Evolutionary conservation across 441 rosid species (phyloP), one percentile per base, ranked within the genome.

Genomic region (Syzygium malaccense): DNA sequence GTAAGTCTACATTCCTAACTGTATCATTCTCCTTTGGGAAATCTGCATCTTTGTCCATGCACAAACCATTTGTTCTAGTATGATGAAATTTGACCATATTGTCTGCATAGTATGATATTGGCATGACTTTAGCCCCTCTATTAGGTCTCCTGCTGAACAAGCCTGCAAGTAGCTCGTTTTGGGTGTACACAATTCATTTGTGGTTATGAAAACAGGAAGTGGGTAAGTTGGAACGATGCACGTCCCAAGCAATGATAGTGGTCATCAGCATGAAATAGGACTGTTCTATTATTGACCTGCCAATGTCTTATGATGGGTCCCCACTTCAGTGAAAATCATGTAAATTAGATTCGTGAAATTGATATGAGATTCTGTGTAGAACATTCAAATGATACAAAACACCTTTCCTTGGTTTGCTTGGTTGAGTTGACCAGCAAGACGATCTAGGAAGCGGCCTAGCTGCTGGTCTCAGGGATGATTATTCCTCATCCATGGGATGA

Each of bases 1-100:
- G 98, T 96, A 88, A 93, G 99, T 90, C n/a, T 78, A 45, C 23
- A 23, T 53, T 89, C 87, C 71, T 17, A 88, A 68, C 41, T 56
- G 48, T 85, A 33, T 84, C 49, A 11, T 87, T 88, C 55, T 58
- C 45, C 32, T 15, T n/a, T 48, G 49, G 28, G 28, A 28, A 32
- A 57, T 10, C 58, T 55, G 58, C 17, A 33, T 60, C 41, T 49
- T 87, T 88, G 54, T 71, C 32, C 28, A n/a, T 58, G 48, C 84
- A 18, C 84, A 53, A 75, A 37, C 41, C 3, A 75, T 41, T 68
- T 68, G 62, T 54, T 23, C 64, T 6, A 32, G 86, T 23, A 41
- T 0, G 7, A n/a, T 20, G n/a, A 54, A 19, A 57, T 85, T 85
- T 6, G 62, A 57, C 60, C 9, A 0, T 0, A 3, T 14, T 10